A percentile compares a stretch with the other conserved stretches of the same genome.
phyloP scores from a whole-genome alignment of 192 early-diverging fungal species.

The Chytriomyces sp. region DNA sequence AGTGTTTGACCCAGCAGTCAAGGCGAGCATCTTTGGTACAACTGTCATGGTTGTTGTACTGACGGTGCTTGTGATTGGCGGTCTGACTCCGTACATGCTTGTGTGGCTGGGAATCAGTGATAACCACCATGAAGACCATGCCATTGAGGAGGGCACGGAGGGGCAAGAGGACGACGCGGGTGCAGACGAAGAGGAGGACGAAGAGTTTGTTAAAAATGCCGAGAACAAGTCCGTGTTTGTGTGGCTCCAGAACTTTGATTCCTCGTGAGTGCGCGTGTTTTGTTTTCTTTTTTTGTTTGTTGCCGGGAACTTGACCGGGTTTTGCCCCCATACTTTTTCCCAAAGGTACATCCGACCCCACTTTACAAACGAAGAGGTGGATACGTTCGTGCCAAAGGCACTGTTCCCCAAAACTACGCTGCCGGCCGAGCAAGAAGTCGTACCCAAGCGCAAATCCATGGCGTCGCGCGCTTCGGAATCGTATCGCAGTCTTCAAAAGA shows the following conservation, averaged over 20 bases:
- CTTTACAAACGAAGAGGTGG: slow-evolving; percentile 42
- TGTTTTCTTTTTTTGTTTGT: neutral
- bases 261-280: slow-evolving; percentile 41
- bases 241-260: slow-evolving; percentile 54
- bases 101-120: slow-evolving; percentile 53
- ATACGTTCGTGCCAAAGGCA: slow-evolving; percentile 37
- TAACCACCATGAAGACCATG: slow-evolving; percentile 15
- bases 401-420: slow-evolving; percentile 34
- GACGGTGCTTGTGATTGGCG: slow-evolving; percentile 64
- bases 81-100: slow-evolving; percentile 64
- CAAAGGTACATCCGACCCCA: slow-evolving; percentile 55
- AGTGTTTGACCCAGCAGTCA: slow-evolving; percentile 52
- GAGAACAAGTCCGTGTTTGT: slow-evolving; percentile 51
- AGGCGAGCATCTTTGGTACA: slow-evolving; percentile 65
- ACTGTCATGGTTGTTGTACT: slow-evolving; percentile 63
- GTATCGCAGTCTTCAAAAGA: slow-evolving; percentile 24
- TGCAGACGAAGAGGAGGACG: slow-evolving; percentile 34
- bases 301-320: neutral
- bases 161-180: slow-evolving; percentile 43
- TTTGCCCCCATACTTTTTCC: neutral
- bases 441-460: slow-evolving; percentile 14
- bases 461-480: slow-evolving; percentile 13
- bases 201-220: slow-evolving; percentile 29
- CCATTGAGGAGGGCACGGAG: slow-evolving; percentile 29
- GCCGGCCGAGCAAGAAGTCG: slow-evolving; percentile 18